Evolutionary conservation across 1,284 basidiomycete genomes (phyloP), one percentile per base, ranked within the genome.

Genomic region (Ustilago esculenta): DNA sequence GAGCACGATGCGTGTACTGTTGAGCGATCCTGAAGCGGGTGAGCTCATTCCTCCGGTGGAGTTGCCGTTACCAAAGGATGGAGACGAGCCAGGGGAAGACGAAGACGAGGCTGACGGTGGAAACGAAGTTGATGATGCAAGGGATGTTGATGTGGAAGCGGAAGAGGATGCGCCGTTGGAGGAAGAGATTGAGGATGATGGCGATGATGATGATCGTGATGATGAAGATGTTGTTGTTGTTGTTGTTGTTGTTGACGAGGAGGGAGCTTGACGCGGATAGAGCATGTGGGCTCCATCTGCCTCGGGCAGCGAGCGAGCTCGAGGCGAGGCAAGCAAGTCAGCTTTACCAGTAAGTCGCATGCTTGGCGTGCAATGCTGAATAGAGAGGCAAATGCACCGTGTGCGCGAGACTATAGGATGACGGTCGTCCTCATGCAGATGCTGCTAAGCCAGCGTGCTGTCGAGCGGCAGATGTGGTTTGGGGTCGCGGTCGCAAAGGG

Each of bases 1-100:
- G 9, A 77, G 70, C 2, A 64, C 61, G 50, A 77, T 58, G 36
- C 64, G 60, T 7, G 76, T 70, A 44, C 58, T 66, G 46, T 73
- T 65, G 50, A 65, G 59, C 5, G 56, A 44, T 29, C 43, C 57
- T 1, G 70, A 65, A 11, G 65, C 65, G 10, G 65, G 65, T 9
- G 53, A 55, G 27, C 45, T 50, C 48, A 59, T 51, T 8, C 61
- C 51, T 14, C 30, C 36, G 3, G 12, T n/a, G 40, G 21, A 24
- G 9, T 14, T 12, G 9, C 51, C 29, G 33, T 14, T 20, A 23
- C 45, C 51, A 33, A 15, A 21, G 39, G 52, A 40, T 8, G 29
- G 35, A 20, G 29, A 25, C 8, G 51, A 55, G 18, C 17, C 34
- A 20, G 48, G 47, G 6, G 52, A 40, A 18, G 56, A 40, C 21